Conservation (phyloP, 306 rosid genomes). For the Pyrus betulifolia region DNA sequence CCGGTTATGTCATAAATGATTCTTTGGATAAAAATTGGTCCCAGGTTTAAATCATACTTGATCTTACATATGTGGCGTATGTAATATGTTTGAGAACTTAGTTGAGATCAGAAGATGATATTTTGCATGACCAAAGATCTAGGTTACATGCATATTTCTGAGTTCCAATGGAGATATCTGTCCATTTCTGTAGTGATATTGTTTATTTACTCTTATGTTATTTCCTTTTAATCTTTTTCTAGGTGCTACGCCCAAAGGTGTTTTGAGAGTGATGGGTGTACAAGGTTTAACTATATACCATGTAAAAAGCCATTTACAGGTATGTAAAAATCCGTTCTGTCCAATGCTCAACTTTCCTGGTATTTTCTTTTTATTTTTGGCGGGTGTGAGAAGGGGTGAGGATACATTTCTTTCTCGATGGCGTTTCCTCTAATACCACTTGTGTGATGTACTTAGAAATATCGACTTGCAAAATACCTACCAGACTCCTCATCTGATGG, state of each 20-base stretch:
- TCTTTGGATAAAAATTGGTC: not conserved
- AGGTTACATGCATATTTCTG: slow-evolving; percentile 11
- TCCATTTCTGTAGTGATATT: slow-evolving; percentile 2
- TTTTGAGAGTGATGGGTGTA: slow-evolving; percentile 96
- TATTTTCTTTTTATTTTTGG: not conserved
- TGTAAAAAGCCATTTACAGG: slow-evolving; percentile 98
- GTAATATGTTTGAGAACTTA: not conserved
- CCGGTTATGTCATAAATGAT: not conserved
- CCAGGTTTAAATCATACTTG: not conserved
- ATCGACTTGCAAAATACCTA: slow-evolving; percentile 89
- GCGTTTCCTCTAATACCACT: slow-evolving; percentile 16
- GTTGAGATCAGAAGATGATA: not conserved
- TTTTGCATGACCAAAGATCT: not conserved
- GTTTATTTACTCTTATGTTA: not conserved
- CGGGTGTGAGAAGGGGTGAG: slow-evolving; percentile 1
- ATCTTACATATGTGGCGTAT: not conserved
- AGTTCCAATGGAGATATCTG: slow-evolving; percentile 9
- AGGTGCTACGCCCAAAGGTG: slow-evolving; percentile 99
- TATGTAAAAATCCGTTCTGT: slow-evolving; percentile 6
- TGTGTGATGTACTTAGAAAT: slow-evolving; percentile 61
- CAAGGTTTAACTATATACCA: slow-evolving; percentile 95
- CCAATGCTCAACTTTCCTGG: not conserved
- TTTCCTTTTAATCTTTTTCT: slow-evolving; percentile 7
- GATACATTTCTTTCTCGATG: not conserved
- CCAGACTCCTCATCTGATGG: slow-evolving; percentile 88